phyloP scores from a whole-genome alignment of 2,329 filamentous ascomycete genomes.

The Ascochyta clinopodiicola region DNA sequence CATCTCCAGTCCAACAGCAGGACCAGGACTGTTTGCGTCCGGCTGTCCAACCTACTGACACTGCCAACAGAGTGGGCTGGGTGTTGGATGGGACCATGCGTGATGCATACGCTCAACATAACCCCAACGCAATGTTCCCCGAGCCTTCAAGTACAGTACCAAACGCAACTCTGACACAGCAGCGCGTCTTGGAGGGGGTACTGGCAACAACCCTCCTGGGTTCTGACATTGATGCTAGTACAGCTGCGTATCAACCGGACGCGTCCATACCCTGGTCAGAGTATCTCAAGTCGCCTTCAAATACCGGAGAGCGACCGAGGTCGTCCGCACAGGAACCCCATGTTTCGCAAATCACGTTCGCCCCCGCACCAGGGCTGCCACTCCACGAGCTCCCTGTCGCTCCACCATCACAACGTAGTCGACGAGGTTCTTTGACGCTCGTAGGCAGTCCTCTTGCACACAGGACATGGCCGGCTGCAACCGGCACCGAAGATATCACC shows the following conservation, averaged over 20 bases:
- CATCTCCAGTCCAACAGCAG: neutral
- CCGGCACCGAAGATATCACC: neutral
- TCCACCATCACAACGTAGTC: slow-evolving; percentile 13
- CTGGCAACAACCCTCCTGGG: slow-evolving; percentile 34
- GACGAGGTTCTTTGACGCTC: slow-evolving; percentile 8
- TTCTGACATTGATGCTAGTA: slow-evolving; percentile 23
- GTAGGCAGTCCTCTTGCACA: slow-evolving; percentile 12
- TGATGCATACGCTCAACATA: slow-evolving; percentile 47
- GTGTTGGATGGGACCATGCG: slow-evolving; percentile 43
- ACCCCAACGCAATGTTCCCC: slow-evolving; percentile 50
- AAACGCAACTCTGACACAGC: slow-evolving; percentile 51
- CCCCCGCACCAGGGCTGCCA: neutral
- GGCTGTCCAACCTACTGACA: neutral
- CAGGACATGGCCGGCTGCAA: neutral
- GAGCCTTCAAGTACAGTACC: slow-evolving; percentile 52
- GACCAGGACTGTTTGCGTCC: neutral
- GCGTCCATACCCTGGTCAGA: slow-evolving; percentile 49
- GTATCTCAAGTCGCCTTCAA: slow-evolving; percentile 31
- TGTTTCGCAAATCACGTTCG: neutral
- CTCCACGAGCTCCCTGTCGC: neutral
- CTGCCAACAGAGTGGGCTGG: slow-evolving; percentile 18
- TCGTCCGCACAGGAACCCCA: slow-evolving; percentile 13
- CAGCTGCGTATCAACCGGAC: slow-evolving; percentile 28
- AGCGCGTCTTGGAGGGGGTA: slow-evolving; percentile 48
- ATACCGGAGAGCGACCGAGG: slow-evolving; percentile 18